These are phyloP conservation scores for Botrytis elliptica DNA, from an alignment of 2,329 filamentous ascomycete genomes.

Conservation along the genomic window DNA sequence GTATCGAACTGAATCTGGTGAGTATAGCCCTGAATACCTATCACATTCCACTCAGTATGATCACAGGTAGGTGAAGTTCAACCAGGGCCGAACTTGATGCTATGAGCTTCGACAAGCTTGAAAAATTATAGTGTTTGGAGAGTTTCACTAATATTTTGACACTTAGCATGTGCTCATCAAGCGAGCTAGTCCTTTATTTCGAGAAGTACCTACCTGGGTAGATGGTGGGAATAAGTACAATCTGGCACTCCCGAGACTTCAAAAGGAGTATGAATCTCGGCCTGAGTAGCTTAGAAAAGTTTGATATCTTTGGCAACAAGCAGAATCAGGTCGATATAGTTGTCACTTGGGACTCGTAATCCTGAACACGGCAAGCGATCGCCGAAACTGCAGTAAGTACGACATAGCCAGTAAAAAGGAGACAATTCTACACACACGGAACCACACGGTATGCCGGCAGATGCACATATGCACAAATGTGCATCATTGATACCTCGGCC, in stretches of 20 bases:
- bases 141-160: background rate
- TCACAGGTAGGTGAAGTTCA: background rate
- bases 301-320: background rate
- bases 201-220: too few relatives aligned
- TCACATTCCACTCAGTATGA: too few relatives aligned
- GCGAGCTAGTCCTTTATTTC: background rate
- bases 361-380: background rate
- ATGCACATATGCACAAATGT: background rate
- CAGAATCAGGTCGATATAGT: background rate
- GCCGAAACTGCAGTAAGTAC: background rate
- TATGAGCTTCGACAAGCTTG: background rate
- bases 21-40: background rate
- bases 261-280: too few relatives aligned
- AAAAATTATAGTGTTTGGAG: background rate
- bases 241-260: background rate
- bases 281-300: background rate
- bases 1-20: background rate
- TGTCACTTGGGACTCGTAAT: background rate
- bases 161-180: background rate
- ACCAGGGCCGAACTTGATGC: too few relatives aligned
- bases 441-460: background rate
- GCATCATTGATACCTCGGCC: constrained; percentile 1
- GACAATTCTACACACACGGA: background rate
- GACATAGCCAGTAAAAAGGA: too few relatives aligned
- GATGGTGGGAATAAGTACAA: background rate